Evolutionary conservation across 1,284 basidiomycete genomes (phyloP), one percentile per base, ranked within the genome.

Genomic region (Trametes versicolor): DNA sequence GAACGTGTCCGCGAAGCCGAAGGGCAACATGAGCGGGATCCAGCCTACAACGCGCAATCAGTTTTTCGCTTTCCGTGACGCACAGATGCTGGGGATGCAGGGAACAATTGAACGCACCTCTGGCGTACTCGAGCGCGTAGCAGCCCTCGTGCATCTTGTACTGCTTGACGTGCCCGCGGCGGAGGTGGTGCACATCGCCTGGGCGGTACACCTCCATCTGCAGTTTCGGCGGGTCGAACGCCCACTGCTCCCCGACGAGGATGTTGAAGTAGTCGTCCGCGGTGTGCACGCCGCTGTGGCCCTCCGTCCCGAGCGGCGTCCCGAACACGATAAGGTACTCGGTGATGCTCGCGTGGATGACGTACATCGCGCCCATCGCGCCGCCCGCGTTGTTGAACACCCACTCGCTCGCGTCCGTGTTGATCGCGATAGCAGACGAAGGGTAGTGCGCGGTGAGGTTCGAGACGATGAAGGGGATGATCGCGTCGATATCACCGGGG

Each of bases 181-280:
- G 87, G 63, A 99, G 81, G 76, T 92, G 85, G 78, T 99, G 94
- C 10, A 98, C 91, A 60, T 87, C 88, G 6, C 97, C 97, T 1
- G 95, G 82, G 2, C 82, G 80, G 77, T 99, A 99, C 43, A 87
- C 80, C 84, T 98, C 96, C 83, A 87, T 92, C 71, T 90, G 87
- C 41, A 99, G 81, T 3, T 85, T 85, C 29, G 96, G 96, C 0
- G 97, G 90, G 17, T 70, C 74, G 77, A 95, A 98, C 1, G 96
- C 97, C 88, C 93, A 96, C 79, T 99, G 94, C 79, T 96, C 94
- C 0, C 97, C 98, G 37, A 87, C 82, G 27, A 99, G 83, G 73
- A 99, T 99, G 77, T 98, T 90, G 84, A 99, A 99, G 80, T 98
- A 99, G 79, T 99, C 97, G 74, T 98, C 96, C 3, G 96, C 96